Evolutionary conservation across 2,329 filamentous ascomycete species (phyloP), one percentile per base, ranked within the genome.

Genomic region (Neospermospora avenae): DNA sequence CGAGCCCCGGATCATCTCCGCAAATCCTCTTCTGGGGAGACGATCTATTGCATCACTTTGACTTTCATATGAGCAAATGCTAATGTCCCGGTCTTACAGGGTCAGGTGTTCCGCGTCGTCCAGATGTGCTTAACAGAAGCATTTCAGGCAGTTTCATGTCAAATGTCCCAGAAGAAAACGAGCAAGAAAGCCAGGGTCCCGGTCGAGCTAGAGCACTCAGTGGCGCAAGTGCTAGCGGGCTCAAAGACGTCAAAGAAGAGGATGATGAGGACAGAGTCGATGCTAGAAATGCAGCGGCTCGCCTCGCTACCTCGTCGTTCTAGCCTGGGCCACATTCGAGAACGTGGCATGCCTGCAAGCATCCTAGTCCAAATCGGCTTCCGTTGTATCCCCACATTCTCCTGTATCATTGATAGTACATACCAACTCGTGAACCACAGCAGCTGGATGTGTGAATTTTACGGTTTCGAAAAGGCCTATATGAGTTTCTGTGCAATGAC

Each of bases 181-280:
- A 78, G 71, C 73, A 83, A 69, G 74, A 74, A 61, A 76, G 83
- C 68, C 76, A 78, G 57, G 69, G 74, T 60, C 60, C 75, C 24
- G 68, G 67, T 31, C 64, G 71, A 59, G 68, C 65, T 25, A 67
- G 69, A 56, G 69, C 69, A 18, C 52, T 70, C 31, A 71, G 70
- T 62, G 70, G 69, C 51, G 67, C 66, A 4, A 69, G 68, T 62
- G 65, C 66, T 54, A 66, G 70, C 55, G 81, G 81, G 64, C 73
- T 90, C 67, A 78, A 81, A 60, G 84, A 84, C 22, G 75, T 89
- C 52, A 80, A 82, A 63, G 90, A 93, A 71, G 91, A 96, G 71
- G 93, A 92, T 65, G 90, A 97, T 70, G 92, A 96, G 70, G 95
- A 99, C 75, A 84, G 93, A 57, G 86, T 99, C 61, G 95, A 99